Base-by-base conservation (phyloP, 2,329 filamentous ascomycete species). In the Colletotrichum neosansevieriae region DNA sequence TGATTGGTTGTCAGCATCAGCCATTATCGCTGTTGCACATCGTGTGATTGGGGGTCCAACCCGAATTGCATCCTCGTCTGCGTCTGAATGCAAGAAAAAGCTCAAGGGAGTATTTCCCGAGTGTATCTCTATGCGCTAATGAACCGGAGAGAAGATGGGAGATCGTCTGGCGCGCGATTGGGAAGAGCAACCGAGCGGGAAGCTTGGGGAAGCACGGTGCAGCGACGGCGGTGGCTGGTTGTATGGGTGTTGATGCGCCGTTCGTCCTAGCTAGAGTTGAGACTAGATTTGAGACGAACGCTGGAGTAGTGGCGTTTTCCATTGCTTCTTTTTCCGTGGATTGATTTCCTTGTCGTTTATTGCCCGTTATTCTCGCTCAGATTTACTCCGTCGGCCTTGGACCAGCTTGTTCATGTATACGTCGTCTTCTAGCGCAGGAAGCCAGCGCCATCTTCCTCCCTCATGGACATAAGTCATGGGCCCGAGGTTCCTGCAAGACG, bases 151-250 rank as follows among this genome's bases (percentile, higher is more conserved):
- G 38, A 34, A 58, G 56, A 49, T 38, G 57, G 44, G 44, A 59
- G 57, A 59, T 59, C 13, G 32, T 50, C 44, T 50, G 19, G 32
- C 17, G 44, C 34, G 44, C 29, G 29, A 9, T 10, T 21, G 21
- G 12, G 12, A n/a, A 51, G 45, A 12, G 13, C 21, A 21, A 17
- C 9, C 24, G 40, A 58, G 38, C 3, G 40, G 54, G 47, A 61
- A 42, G 49, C 56, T 57, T 50, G 10, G 50, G 19, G 49, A 21
- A 54, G 65, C 65, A 59, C 54, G 49, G 61, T 53, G 61, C 49
- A 54, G 17, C 54, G 61, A 38, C 47, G 65, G 65, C 54, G 36
- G 65, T 65, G 65, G 61, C 61, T 68, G 40, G 54, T 58, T n/a
- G 19, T 32, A 11, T 53, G 32, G n/a, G 47, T 44, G 29, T 58